Percentiles rank a stretch among this genome's conserved stretches.
Conservation (phyloP, 768 basidiomycete species). For the Mycena crocata region DNA sequence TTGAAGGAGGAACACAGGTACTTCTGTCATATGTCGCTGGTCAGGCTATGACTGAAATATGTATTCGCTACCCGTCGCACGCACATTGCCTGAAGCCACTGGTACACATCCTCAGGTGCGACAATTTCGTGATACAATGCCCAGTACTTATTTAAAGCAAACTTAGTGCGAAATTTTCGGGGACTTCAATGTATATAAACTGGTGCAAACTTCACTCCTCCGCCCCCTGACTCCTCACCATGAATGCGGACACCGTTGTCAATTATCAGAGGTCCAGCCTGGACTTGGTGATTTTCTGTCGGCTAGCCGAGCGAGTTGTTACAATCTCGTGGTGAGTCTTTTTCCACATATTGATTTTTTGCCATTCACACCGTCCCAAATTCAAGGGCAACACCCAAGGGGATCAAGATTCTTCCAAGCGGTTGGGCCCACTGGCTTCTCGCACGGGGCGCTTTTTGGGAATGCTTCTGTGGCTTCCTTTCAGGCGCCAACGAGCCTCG, state of each 20-base stretch:
- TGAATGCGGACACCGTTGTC: neutral
- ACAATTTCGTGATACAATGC: neutral
- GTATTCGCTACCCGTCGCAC: neutral
- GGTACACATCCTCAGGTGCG: neutral
- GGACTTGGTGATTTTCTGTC: slow-evolving; percentile 4
- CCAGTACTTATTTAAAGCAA: neutral
- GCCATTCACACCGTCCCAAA: neutral
- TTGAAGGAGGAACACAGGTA: neutral
- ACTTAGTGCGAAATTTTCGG: neutral
- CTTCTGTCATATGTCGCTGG: neutral
- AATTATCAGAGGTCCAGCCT: neutral
- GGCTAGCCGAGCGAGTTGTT: neutral
- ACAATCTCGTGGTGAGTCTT: neutral
- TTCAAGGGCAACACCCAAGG: neutral
- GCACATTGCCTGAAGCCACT: neutral
- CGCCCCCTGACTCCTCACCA: neutral
- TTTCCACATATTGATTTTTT: neutral
- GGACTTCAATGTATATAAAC: neutral
- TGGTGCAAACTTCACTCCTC: neutral
- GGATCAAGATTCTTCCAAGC: neutral
- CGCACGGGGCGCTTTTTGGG: neutral
- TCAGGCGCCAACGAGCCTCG: neutral
- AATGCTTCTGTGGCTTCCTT: neutral
- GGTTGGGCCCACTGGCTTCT: neutral
- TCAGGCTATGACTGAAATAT: neutral